Conservation (phyloP, 169 alveolate genomes). For the Eimeria necatrix region DNA sequence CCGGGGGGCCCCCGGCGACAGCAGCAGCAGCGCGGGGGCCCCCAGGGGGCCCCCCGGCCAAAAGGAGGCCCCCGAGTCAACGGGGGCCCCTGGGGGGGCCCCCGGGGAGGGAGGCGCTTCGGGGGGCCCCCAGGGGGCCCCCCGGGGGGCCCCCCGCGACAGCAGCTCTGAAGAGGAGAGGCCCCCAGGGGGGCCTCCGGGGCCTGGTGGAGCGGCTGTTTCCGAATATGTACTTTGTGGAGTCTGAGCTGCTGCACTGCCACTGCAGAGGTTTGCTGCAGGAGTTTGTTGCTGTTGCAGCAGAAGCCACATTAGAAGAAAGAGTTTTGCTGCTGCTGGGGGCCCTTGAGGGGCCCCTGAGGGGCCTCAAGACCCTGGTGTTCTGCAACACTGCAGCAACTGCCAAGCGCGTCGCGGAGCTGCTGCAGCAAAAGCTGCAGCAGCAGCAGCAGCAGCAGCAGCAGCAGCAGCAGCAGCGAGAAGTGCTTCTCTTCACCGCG, state of each 20-base stretch:
- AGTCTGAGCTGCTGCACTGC: slow-evolving; percentile 43
- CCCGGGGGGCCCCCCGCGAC: neutral
- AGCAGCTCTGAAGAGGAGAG: neutral
- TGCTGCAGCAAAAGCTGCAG: slow-evolving; percentile 45
- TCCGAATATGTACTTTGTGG: neutral
- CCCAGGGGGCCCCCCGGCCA: neutral
- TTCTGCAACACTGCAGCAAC: slow-evolving; percentile 76
- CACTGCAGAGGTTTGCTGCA: slow-evolving; percentile 54
- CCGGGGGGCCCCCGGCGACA: no score
- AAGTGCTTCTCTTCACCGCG: slow-evolving; percentile 4
- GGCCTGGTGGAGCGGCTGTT: neutral
- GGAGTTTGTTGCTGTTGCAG: slow-evolving; percentile 49
- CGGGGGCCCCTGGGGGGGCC: neutral
- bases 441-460: neutral
- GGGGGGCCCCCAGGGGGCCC: slow-evolving; percentile 46
- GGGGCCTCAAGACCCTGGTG: slow-evolving; percentile 32
- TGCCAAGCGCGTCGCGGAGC: slow-evolving; percentile 43
- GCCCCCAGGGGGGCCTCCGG: neutral
- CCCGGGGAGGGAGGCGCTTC: neutral
- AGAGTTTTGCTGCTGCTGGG: neutral
- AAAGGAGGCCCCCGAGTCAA: no score
- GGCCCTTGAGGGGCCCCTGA: slow-evolving; percentile 31
- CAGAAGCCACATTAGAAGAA: slow-evolving; percentile 37
- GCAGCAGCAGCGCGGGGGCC: neutral
- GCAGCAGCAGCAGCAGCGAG: neutral